Base-by-base conservation (phyloP, 2,329 filamentous ascomycete genomes). In the Fusarium citri region DNA sequence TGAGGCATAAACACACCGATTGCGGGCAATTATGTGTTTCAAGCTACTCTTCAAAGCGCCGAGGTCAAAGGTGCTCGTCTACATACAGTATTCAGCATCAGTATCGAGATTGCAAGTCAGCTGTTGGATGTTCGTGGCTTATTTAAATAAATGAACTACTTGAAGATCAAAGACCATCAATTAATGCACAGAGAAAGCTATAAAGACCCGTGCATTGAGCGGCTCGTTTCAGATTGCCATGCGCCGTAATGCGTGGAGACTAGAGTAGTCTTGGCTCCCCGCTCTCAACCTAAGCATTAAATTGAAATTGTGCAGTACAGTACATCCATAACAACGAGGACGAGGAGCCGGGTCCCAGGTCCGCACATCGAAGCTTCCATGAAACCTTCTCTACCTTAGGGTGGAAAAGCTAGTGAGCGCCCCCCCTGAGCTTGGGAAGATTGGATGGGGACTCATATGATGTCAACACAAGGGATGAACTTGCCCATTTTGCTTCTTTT, bases 301-400 rank as follows among this genome's bases (percentile, higher is more conserved):
- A 51, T 51, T 22, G 34, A 55, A 43, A 43, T 57, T 66, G 43
- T 66, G 46, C 49, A 53, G 63, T 30, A 30, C 28, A 23, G 23
- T 23, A 23, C 23, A 30, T 30, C 51, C 23, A 40, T 23, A 26
- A 30, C 49, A 34, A 40, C 43, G 48, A 64, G 26, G 40, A 40
- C 43, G 48, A 64, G 26, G 40, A 63, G 51, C 25, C 43, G 37
- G 65, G 46, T 34, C 46, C 65, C 55, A 53, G 48, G 59, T 51
- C 48, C 48, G 54, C 34, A 53, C 61, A 66, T 72, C 64, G 71
- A 74, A 74, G 67, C 53, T 75, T 75, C 72, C 62, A 74, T 69
- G 66, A 74, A 71, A 69, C 69, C 71, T 74, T 74, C 72, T 70
- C 72, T 62, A 37, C 54, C 43, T 37, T 28, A 50, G 56, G 41